phyloP scores from a whole-genome alignment of 192 early-diverging fungal genomes.

The Tieghemiomyces parasiticus region DNA sequence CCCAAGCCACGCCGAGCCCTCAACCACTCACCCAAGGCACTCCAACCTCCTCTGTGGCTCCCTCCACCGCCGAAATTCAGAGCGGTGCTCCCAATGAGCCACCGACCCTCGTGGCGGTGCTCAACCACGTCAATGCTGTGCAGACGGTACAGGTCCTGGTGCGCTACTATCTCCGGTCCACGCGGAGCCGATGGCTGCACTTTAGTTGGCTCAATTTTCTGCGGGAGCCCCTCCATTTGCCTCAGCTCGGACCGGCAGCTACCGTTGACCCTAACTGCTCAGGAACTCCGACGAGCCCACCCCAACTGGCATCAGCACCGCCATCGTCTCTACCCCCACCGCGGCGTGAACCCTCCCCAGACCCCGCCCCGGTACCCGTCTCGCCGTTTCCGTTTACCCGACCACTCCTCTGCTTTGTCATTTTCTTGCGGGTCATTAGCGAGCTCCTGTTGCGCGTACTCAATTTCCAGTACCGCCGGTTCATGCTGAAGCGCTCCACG shows the following conservation, averaged over 20 bases:
- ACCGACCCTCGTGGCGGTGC: not conserved
- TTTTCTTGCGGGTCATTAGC: slow-evolving; percentile 29
- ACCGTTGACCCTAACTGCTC: no score
- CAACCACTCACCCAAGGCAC: not conserved
- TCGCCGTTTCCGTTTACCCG: not conserved
- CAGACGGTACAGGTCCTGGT: not conserved
- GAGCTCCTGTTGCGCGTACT: slow-evolving; percentile 39
- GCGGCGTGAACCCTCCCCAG: no score
- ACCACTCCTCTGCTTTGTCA: slow-evolving; percentile 16
- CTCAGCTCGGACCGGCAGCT: not conserved
- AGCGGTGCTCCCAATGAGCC: not conserved
- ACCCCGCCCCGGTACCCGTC: not conserved
- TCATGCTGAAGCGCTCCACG: slow-evolving; percentile 43
- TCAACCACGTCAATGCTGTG: not conserved
- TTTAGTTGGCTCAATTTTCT: not conserved
- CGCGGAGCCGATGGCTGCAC: not conserved
- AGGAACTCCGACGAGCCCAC: no score
- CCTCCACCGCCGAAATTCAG: not conserved
- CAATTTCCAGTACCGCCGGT: slow-evolving; percentile 40
- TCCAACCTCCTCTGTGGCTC: not conserved
- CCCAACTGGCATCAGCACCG: no score
- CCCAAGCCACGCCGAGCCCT: no score
- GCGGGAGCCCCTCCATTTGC: not conserved
- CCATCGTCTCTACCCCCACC: no score
- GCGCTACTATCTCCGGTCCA: not conserved